These are phyloP conservation scores for Phytopythium vexans DNA, from an alignment of 352 stramenopile species.

Conservation along the genomic window DNA sequence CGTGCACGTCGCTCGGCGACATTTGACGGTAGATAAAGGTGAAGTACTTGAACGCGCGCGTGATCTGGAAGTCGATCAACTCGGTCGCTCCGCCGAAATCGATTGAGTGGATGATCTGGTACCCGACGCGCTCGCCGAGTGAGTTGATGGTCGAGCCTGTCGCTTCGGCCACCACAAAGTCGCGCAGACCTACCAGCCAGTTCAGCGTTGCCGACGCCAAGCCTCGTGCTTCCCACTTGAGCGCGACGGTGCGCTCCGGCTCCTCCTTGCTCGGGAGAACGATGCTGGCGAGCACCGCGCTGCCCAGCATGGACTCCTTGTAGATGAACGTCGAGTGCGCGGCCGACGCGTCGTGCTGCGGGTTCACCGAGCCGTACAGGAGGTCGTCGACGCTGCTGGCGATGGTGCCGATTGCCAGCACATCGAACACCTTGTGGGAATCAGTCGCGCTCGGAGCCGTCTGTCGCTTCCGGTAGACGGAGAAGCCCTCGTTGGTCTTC, in stretches of 20 bases:
- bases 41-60: constrained; percentile 1
- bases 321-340: background rate
- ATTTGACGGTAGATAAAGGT: constrained; percentile 5
- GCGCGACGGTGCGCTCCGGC: background rate
- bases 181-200: constrained; percentile 10
- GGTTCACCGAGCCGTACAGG: background rate
- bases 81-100: background rate
- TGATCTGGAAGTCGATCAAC: background rate
- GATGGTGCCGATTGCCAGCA: constrained; percentile 2
- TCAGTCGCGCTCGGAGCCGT: background rate
- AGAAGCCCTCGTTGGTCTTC: background rate
- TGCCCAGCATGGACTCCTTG: background rate
- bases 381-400: background rate
- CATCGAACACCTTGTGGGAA: constrained; percentile 1
- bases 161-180: constrained; percentile 50
- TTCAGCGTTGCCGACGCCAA: background rate
- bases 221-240: background rate
- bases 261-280: background rate
- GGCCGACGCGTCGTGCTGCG: background rate
- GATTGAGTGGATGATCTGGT: constrained; percentile 6
- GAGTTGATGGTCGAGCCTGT: constrained; percentile 19
- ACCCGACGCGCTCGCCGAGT: constrained; percentile 5
- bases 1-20: constrained; percentile 2
- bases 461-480: constrained; percentile 1
- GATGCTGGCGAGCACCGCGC: background rate